Conservation (phyloP, 192 early-diverging fungal genomes). For the Coemansia sp. region DNA sequence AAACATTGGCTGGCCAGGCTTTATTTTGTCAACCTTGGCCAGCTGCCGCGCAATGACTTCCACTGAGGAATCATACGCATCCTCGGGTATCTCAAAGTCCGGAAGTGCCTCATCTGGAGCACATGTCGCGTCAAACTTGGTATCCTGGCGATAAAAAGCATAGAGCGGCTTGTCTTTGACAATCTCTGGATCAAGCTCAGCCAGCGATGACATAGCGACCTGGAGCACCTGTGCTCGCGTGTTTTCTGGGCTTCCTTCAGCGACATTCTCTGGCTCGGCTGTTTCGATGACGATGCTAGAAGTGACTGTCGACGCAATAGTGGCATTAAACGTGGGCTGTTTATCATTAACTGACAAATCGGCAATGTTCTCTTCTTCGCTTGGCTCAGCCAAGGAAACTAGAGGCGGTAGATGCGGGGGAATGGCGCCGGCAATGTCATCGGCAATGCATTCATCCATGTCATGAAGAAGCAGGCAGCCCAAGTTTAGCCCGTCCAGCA, state of each 20-base stretch:
- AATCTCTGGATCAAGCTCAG: constrained; percentile 19
- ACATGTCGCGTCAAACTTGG: constrained; percentile 33
- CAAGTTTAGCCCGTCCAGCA: constrained; percentile 23
- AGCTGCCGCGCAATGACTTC: constrained; percentile 19
- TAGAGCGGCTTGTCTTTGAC: constrained; percentile 31
- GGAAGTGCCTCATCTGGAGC: constrained; percentile 33
- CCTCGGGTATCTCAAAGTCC: constrained; percentile 37
- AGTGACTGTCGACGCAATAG: background rate
- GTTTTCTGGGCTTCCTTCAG: constrained; percentile 30
- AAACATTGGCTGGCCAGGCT: constrained; percentile 39
- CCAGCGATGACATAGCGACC: constrained; percentile 24
- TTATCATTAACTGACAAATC: no score
- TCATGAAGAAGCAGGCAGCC: constrained; percentile 21
- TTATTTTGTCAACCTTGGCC: constrained; percentile 11
- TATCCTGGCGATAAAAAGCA: constrained; percentile 29
- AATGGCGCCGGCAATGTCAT: constrained; percentile 16
- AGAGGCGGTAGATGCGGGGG: constrained; percentile 38
- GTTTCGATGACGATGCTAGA: background rate
- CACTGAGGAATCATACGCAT: constrained; percentile 14
- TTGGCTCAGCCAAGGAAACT: constrained; percentile 6
- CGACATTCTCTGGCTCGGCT: constrained; percentile 7
- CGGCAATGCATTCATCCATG: constrained; percentile 5
- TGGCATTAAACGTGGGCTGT: no score
- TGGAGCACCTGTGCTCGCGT: constrained; percentile 27
- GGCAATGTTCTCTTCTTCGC: constrained; percentile 4